phyloP scores from a whole-genome alignment of 2,329 filamentous ascomycete genomes.

The Nannizziopsis barbatae region DNA sequence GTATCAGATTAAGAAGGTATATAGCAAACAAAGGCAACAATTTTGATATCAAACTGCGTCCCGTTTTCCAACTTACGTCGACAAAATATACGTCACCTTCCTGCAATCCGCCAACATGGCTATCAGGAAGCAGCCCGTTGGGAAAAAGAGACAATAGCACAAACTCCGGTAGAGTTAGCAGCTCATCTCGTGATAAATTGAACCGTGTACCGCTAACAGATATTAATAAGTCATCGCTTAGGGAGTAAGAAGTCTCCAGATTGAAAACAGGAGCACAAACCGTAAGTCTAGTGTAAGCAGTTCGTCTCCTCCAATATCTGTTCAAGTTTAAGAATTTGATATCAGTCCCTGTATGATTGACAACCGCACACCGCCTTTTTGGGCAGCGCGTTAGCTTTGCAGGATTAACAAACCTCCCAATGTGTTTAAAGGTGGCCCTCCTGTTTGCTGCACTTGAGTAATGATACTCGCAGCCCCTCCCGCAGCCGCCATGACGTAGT shows the following conservation, averaged over 20 bases:
- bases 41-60: neutral
- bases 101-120: constrained; percentile 84
- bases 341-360: constrained; percentile 1
- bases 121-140: constrained; percentile 94
- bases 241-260: neutral
- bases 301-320: constrained; percentile 55
- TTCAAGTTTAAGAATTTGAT: neutral
- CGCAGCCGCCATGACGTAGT: constrained; percentile 95
- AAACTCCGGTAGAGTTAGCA: constrained; percentile 91
- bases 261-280: constrained; percentile 41
- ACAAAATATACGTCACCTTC: constrained; percentile 94
- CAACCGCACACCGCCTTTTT: no score
- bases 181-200: constrained; percentile 84
- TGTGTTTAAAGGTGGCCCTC: constrained; percentile 71
- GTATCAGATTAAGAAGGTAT: neutral
- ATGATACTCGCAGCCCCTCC: constrained; percentile 97
- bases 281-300: constrained; percentile 89
- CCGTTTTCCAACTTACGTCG: constrained; percentile 59
- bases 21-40: no score
- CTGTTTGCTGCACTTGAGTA: constrained; percentile 94
- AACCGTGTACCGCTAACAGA: constrained; percentile 71
- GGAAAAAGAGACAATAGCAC: constrained; percentile 95
- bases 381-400: no score
- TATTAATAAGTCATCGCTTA: neutral
- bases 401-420: constrained; percentile 57